Evolutionary conservation across 2,329 filamentous ascomycete species (phyloP).

Genomic region (Aspergillus sp.): DNA sequence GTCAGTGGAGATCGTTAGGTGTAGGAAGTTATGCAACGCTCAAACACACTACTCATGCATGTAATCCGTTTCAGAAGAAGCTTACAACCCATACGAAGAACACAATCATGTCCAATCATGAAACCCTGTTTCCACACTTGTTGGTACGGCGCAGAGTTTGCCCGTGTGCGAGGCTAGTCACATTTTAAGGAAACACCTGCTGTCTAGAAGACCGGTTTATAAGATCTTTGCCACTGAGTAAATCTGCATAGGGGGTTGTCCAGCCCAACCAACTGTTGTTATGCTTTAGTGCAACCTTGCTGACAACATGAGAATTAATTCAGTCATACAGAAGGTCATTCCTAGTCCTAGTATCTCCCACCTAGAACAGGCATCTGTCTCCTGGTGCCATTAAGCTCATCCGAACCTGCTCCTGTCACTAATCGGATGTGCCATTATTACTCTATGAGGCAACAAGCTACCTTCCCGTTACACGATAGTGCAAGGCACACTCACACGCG

Average conservation of each 20-base stretch:
- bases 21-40: not conserved
- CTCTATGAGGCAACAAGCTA: not conserved
- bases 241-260: too few species aligned
- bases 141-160: not conserved
- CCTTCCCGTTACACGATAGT: not conserved
- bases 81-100: not conserved
- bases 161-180: not conserved
- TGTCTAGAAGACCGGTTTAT: not conserved
- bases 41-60: not conserved
- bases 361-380: too few species aligned
- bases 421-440: not conserved
- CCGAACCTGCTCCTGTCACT: too few species aligned
- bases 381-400: too few species aligned
- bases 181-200: not conserved
- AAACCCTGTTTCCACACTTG: not conserved
- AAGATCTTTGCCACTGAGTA: not conserved
- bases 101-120: not conserved
- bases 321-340: too few species aligned
- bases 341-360: too few species aligned
- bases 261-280: not conserved
- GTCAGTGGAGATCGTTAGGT: not conserved
- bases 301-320: too few species aligned
- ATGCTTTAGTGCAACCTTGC: too few species aligned
- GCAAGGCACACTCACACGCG: not conserved
- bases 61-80: not conserved